These are phyloP conservation scores for Arthonia radiata DNA, from an alignment of 495 filamentous ascomycete genomes.

Conservation along the genomic window DNA sequence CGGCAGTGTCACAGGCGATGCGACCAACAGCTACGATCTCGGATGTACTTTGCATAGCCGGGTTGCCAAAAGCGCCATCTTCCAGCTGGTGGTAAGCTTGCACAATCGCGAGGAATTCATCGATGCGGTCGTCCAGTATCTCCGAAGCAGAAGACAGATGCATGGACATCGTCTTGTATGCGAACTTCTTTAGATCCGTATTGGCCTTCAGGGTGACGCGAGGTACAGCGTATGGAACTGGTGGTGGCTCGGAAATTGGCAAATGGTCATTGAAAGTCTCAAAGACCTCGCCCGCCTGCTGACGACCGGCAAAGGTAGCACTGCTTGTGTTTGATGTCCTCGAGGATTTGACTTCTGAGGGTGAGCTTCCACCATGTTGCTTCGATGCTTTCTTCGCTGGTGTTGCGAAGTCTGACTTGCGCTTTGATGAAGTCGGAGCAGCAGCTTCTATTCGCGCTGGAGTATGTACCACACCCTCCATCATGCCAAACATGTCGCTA, in stretches of 20 bases:
- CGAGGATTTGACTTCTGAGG: slow-evolving; percentile 12
- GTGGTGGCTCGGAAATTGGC: slow-evolving; percentile 32
- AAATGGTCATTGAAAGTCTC: slow-evolving; percentile 59
- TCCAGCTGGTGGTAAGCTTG: slow-evolving; percentile 50
- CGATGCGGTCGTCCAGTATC: slow-evolving; percentile 82
- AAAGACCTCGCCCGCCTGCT: slow-evolving; percentile 50
- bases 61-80: slow-evolving; percentile 66
- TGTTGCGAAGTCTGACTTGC: slow-evolving; percentile 34
- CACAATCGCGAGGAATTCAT: slow-evolving; percentile 52
- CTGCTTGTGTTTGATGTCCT: slow-evolving; percentile 3
- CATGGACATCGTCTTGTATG: slow-evolving; percentile 81
- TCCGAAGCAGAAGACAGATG: slow-evolving; percentile 78
- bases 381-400: slow-evolving; percentile 28
- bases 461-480: slow-evolving; percentile 40
- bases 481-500: slow-evolving; percentile 65
- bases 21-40: slow-evolving; percentile 79
- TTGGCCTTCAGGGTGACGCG: slow-evolving; percentile 62
- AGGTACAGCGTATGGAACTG: slow-evolving; percentile 43
- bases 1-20: slow-evolving; percentile 62
- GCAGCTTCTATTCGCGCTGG: background rate
- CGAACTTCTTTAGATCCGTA: slow-evolving; percentile 69
- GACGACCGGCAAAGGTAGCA: slow-evolving; percentile 38
- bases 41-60: slow-evolving; percentile 54
- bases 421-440: no score
- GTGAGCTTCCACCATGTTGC: slow-evolving; percentile 19